Evolutionary conservation across 768 basidiomycete genomes (phyloP).

Genomic region (Daedaleopsis nitida): DNA sequence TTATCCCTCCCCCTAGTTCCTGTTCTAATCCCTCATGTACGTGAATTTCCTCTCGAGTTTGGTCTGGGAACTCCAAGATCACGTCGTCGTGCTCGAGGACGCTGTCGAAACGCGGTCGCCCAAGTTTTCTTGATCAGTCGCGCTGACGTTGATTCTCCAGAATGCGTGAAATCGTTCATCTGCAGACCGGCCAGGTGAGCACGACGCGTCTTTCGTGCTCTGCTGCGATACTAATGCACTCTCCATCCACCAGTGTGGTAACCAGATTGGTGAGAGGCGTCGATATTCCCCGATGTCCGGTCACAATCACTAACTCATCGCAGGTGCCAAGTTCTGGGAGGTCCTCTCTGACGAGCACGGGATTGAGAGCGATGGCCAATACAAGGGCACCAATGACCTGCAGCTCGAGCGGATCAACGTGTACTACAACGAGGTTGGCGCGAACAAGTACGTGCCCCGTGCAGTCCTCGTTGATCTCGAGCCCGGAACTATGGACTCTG

Average conservation of each 20-base stretch:
- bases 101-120: not conserved
- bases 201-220: slow-evolving; percentile 3
- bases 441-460: slow-evolving; percentile 97
- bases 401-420: slow-evolving; percentile 98
- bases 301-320: slow-evolving; percentile 18
- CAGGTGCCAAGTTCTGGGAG: slow-evolving; percentile 97
- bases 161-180: slow-evolving; percentile 99
- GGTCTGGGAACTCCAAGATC: not conserved
- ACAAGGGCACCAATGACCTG: slow-evolving; percentile 92
- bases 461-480: slow-evolving; percentile 97
- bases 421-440: slow-evolving; percentile 96
- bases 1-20: slow-evolving; percentile 24
- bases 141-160: slow-evolving; percentile 42
- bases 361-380: slow-evolving; percentile 89
- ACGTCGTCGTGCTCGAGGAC: not conserved
- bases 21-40: slow-evolving; percentile 31
- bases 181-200: slow-evolving; percentile 96
- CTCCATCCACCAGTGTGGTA: slow-evolving; percentile 75
- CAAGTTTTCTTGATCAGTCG: slow-evolving; percentile 12
- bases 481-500: slow-evolving; percentile 95
- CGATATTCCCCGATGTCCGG: slow-evolving; percentile 13
- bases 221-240: slow-evolving; percentile 22
- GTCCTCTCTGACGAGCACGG: slow-evolving; percentile 98
- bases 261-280: slow-evolving; percentile 87
- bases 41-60: slow-evolving; percentile 18